Evolutionary conservation across 495 filamentous ascomycete genomes (phyloP).

Genomic region (Xylaria intraflava): DNA sequence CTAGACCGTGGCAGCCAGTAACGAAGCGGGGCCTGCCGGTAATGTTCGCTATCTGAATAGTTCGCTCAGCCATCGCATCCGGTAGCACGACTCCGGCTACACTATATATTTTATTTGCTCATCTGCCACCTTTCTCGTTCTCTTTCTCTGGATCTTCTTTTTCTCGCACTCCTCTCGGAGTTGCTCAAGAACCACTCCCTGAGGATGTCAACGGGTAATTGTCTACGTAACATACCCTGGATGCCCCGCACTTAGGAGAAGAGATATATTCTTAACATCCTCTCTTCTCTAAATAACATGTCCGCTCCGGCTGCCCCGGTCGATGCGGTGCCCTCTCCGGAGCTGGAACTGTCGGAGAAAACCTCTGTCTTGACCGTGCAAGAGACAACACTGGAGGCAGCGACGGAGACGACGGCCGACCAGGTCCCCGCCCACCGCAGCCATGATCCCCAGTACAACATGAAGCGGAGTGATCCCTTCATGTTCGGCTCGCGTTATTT

Average conservation of each 20-base stretch:
- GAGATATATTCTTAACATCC: not conserved
- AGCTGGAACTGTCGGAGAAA: slow-evolving; percentile 18
- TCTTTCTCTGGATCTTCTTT: too few species aligned
- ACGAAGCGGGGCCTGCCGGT: too few species aligned
- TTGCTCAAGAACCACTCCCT: slow-evolving; percentile 11
- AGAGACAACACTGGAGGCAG: slow-evolving; percentile 11
- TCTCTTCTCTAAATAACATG: slow-evolving; percentile 1
- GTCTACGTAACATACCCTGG: slow-evolving; percentile 3
- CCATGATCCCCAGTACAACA: slow-evolving; percentile 52
- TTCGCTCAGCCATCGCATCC: too few species aligned
- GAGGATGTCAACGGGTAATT: slow-evolving; percentile 17
- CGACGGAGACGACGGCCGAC: slow-evolving; percentile 2
- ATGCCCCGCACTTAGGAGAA: not conserved
- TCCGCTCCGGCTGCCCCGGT: slow-evolving; percentile 2
- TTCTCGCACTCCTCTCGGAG: slow-evolving; percentile 1
- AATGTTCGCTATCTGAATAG: too few species aligned
- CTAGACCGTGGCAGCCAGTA: too few species aligned
- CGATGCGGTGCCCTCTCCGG: slow-evolving; percentile 5
- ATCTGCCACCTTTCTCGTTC: not conserved
- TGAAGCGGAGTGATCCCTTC: slow-evolving; percentile 87
- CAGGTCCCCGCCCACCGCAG: slow-evolving; percentile 41
- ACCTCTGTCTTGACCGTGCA: slow-evolving; percentile 21
- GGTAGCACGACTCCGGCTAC: too few species aligned
- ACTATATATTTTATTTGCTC: slow-evolving; percentile 8
- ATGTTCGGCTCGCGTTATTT: slow-evolving; percentile 88